Conservation (phyloP, 805 yeast species). For the Starmerella gropengiesseri region DNA sequence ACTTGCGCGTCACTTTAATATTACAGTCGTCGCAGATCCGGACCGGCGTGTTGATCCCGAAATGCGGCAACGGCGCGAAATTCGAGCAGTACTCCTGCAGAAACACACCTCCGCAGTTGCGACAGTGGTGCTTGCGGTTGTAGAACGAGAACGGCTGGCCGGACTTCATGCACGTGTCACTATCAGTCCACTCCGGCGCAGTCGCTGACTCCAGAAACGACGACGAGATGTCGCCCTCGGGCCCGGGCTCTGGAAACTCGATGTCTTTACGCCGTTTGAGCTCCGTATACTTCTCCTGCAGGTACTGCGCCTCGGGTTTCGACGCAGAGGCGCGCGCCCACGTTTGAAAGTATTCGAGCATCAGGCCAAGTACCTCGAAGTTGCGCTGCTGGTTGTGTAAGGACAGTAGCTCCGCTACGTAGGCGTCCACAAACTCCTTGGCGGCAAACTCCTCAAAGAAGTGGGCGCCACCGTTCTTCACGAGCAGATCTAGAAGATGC, state of each 20-base stretch:
- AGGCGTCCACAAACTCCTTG: conserved; percentile 75
- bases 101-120: conserved; percentile 93
- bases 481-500: conserved; percentile 71
- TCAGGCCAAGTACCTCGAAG: conserved; percentile 45
- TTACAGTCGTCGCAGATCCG: conserved; percentile 89
- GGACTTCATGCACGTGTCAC: conserved; percentile 91
- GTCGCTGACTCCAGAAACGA: conserved; percentile 74
- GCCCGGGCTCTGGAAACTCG: conserved; percentile 45
- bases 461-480: conserved; percentile 85
- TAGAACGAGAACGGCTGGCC: conserved; percentile 67
- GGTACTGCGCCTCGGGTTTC: conserved; percentile 54
- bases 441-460: conserved; percentile 69
- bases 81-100: conserved; percentile 78
- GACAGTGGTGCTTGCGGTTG: conserved; percentile 90
- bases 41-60: conserved; percentile 81
- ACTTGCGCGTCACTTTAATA: conserved; percentile 43
- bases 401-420: conserved; percentile 51
- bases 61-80: conserved; percentile 56
- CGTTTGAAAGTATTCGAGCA: conserved; percentile 56
- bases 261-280: conserved; percentile 45
- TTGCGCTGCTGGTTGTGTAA: conserved; percentile 33
- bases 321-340: conserved; percentile 69
- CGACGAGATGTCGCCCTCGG: conserved; percentile 29
- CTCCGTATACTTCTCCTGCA: conserved; percentile 48
- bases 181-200: conserved; percentile 97